Percentiles rank a stretch among this genome's conserved stretches.
These are phyloP conservation scores for Mycosphaerella arachidis DNA, from an alignment of 2,329 filamentous ascomycete genomes.

Conservation along the genomic window DNA sequence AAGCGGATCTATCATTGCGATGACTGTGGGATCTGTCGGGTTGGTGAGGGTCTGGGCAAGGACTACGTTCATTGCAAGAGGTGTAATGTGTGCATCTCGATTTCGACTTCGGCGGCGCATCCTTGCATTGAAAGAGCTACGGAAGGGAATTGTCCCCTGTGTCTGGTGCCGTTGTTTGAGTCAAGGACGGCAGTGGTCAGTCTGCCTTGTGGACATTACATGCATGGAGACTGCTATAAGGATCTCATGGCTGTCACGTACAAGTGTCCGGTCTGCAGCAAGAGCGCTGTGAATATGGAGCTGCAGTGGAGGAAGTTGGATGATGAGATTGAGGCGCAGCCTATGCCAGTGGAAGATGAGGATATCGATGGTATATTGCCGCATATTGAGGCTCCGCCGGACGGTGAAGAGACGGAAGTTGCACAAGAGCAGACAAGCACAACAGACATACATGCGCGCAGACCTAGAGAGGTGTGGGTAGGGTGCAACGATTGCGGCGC, in stretches of 20 bases:
- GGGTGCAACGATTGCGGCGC: constrained; percentile 93
- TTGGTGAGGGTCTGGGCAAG: constrained; percentile 85
- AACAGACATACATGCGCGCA: constrained; percentile 1
- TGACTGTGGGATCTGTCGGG: constrained; percentile 92
- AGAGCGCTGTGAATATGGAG: constrained; percentile 97
- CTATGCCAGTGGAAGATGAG: constrained; percentile 65
- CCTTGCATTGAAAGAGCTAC: constrained; percentile 92
- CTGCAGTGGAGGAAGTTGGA: constrained; percentile 88
- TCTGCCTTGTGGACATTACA: constrained; percentile 93
- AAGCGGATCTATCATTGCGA: constrained; percentile 95
- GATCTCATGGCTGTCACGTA: constrained; percentile 87
- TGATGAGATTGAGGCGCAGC: constrained; percentile 78
- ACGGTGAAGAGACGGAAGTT: constrained; percentile 1
- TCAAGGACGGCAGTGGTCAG: constrained; percentile 85
- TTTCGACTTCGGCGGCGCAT: constrained; percentile 77
- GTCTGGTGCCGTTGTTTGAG: constrained; percentile 93
- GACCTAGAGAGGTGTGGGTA: constrained; percentile 60
- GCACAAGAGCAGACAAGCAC: not conserved
- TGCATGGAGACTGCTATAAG: constrained; percentile 84
- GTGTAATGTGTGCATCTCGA: constrained; percentile 91
- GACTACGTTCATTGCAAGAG: constrained; percentile 99
- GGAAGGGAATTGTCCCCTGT: constrained; percentile 95
- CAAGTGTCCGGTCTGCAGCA: constrained; percentile 94
- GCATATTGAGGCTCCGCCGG: constrained; percentile 9
- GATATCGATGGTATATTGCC: constrained; percentile 28